Evolutionary conservation across 257 asterid genomes (phyloP).

Genomic region (Scutellaria barbata): DNA sequence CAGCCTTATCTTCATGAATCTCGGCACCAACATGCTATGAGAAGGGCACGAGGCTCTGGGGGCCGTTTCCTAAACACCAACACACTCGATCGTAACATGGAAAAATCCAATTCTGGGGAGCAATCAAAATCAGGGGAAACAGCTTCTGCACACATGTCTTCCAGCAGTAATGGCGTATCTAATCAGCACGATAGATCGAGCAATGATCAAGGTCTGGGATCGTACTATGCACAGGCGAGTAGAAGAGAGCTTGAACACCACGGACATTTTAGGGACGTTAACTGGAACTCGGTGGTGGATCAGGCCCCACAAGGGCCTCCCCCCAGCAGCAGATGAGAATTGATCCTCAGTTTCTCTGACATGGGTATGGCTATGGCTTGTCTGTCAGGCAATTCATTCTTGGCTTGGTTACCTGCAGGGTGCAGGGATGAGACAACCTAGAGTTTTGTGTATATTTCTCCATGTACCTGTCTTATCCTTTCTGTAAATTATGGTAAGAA

Average conservation of each 20-base stretch:
- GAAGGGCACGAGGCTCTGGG: slow-evolving; percentile 79
- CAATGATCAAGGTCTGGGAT: slow-evolving; percentile 33
- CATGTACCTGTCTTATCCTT: slow-evolving; percentile 27
- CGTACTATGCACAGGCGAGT: slow-evolving; percentile 37
- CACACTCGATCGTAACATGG: slow-evolving; percentile 40
- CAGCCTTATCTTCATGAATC: slow-evolving; percentile 93
- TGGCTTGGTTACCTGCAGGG: slow-evolving; percentile 76
- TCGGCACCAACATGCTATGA: slow-evolving; percentile 78
- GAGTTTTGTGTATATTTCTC: slow-evolving; percentile 14
- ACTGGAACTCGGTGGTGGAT: slow-evolving; percentile 52
- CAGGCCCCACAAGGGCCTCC: slow-evolving; percentile 51
- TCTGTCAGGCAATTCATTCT: slow-evolving; percentile 94
- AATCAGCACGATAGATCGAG: slow-evolving; percentile 40
- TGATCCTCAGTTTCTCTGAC: slow-evolving; percentile 33
- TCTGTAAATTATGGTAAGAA: slow-evolving; percentile 34
- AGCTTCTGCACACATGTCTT: slow-evolving; percentile 43
- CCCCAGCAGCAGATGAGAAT: slow-evolving; percentile 48
- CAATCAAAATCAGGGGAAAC: slow-evolving; percentile 41
- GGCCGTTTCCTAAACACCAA: slow-evolving; percentile 87
- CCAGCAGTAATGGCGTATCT: slow-evolving; percentile 42
- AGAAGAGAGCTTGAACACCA: slow-evolving; percentile 40
- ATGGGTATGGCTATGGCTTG: slow-evolving; percentile 26
- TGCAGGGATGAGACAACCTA: slow-evolving; percentile 34
- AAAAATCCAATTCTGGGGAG: slow-evolving; percentile 38
- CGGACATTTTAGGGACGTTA: slow-evolving; percentile 37